Evolutionary conservation across 2,329 filamentous ascomycete genomes (phyloP).

Genomic region (Bipolaris sorokiniana): DNA sequence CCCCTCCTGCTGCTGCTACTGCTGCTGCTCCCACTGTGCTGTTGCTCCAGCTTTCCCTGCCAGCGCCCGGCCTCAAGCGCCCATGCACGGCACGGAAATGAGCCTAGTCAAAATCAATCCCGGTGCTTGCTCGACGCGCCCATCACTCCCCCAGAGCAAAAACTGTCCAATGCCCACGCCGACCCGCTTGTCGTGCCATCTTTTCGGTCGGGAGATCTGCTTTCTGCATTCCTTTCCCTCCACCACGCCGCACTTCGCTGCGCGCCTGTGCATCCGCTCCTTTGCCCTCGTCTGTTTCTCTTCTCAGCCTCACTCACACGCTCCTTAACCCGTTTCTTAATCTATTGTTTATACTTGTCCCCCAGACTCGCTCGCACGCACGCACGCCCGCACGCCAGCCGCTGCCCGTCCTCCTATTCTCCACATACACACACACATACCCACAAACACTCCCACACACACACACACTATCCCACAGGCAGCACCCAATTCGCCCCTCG

Average conservation of each 20-base stretch:
- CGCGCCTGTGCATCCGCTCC: constrained; percentile 32
- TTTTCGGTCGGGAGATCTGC: constrained; percentile 31
- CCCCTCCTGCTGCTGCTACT: too few species aligned
- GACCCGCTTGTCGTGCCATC: constrained; percentile 24
- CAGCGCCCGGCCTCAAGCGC: constrained; percentile 17
- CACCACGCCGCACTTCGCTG: constrained; percentile 30
- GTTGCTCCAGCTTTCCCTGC: background rate
- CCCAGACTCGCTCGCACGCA: constrained; percentile 20
- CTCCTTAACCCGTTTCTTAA: constrained; percentile 29
- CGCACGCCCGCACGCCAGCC: background rate
- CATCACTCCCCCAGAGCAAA: constrained; percentile 26
- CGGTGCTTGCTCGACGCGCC: constrained; percentile 24
- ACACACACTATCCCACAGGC: too few species aligned
- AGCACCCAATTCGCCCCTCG: too few species aligned
- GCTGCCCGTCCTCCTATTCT: background rate
- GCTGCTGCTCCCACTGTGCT: too few species aligned
- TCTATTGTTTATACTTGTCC: constrained; percentile 28
- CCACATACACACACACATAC: too few species aligned
- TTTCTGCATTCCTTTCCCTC: constrained; percentile 27
- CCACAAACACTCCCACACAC: too few species aligned
- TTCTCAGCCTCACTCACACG: constrained; percentile 29
- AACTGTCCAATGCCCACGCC: constrained; percentile 19
- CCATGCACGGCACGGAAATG: constrained; percentile 35
- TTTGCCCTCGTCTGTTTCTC: constrained; percentile 19
- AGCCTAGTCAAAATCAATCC: constrained; percentile 32